Percentiles rank a stretch among this genome's conserved stretches.
Evolutionary conservation across 1,139 yeast species (phyloP).

Genomic region (Meyerozyma elateridarum): DNA sequence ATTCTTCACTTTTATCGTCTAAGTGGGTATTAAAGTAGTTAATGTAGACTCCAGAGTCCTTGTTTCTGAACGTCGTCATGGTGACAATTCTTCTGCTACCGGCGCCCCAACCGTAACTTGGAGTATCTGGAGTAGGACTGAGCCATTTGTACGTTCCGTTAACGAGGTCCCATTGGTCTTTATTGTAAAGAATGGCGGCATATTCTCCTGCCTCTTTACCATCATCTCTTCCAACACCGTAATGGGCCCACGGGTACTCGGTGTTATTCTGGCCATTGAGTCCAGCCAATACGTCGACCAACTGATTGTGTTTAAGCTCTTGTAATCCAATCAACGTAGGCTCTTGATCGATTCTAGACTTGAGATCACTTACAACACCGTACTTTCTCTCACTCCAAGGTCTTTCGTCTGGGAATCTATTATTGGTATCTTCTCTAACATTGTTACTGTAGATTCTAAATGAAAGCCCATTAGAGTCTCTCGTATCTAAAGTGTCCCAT

Average conservation of each 20-base stretch:
- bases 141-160: conserved; percentile 41
- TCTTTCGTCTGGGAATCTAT: conserved; percentile 20
- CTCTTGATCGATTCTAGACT: conserved; percentile 11
- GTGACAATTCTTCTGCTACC: conserved; percentile 41
- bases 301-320: conserved; percentile 27
- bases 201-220: conserved; percentile 41
- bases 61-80: conserved; percentile 27
- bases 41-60: conserved; percentile 18
- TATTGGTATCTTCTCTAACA: conserved; percentile 20
- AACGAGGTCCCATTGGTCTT: conserved; percentile 24
- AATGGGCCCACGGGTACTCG: conserved; percentile 31
- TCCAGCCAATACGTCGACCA: conserved; percentile 22
- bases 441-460: conserved; percentile 23
- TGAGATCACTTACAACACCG: conserved; percentile 19
- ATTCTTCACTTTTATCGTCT: conserved; percentile 39
- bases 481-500: background rate
- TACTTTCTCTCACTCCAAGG: conserved; percentile 24
- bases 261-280: conserved; percentile 14
- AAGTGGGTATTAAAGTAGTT: conserved; percentile 41
- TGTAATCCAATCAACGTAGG: conserved; percentile 30
- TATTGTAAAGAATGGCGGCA: conserved; percentile 39
- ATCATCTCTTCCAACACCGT: conserved; percentile 48
- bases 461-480: background rate
- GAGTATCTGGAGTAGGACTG: conserved; percentile 34
- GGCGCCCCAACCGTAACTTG: conserved; percentile 42